Conservation (phyloP, 306 rosid genomes). For the Fragaria nilgerrensis region DNA sequence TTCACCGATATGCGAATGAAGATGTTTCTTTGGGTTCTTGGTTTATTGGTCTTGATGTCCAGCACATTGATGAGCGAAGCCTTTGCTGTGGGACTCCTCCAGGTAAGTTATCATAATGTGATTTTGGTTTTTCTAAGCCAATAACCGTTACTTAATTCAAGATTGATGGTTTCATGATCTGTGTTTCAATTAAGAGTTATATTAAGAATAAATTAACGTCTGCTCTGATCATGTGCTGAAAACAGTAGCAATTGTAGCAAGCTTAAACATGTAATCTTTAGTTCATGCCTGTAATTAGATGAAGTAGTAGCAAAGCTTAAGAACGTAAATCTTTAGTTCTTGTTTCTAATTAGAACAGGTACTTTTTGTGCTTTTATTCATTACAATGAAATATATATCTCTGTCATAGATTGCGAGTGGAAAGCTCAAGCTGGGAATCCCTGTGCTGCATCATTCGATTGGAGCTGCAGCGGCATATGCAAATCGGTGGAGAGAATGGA, state of each 20-base stretch:
- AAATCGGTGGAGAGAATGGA: slow-evolving; percentile 67
- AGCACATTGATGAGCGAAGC: slow-evolving; percentile 57
- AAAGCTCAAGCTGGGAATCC: slow-evolving; percentile 63
- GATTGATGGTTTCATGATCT: not conserved
- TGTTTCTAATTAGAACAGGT: not conserved
- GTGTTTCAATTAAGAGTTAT: not conserved
- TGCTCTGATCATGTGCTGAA: not conserved
- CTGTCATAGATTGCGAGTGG: slow-evolving; percentile 53
- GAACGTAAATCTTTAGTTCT: not conserved
- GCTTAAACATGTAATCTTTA: not conserved
- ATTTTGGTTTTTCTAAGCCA: not conserved
- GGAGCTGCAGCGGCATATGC: slow-evolving; percentile 70
- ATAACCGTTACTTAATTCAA: not conserved
- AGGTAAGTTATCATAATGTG: slow-evolving; percentile 27
- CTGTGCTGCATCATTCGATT: slow-evolving; percentile 58
- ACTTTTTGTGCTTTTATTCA: not conserved
- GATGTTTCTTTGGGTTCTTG: slow-evolving; percentile 67
- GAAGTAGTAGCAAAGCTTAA: not conserved
- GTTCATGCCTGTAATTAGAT: not conserved
- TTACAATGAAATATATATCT: not conserved
- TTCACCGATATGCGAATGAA: slow-evolving; percentile 59
- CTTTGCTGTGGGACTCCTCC: slow-evolving; percentile 60
- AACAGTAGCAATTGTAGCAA: not conserved
- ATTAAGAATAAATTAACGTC: not conserved
- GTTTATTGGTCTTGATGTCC: slow-evolving; percentile 64